Percentiles rank a stretch among this genome's conserved stretches.
These are phyloP conservation scores for Shiraia bambusicola DNA, from an alignment of 2,329 filamentous ascomycete genomes.

Conservation along the genomic window DNA sequence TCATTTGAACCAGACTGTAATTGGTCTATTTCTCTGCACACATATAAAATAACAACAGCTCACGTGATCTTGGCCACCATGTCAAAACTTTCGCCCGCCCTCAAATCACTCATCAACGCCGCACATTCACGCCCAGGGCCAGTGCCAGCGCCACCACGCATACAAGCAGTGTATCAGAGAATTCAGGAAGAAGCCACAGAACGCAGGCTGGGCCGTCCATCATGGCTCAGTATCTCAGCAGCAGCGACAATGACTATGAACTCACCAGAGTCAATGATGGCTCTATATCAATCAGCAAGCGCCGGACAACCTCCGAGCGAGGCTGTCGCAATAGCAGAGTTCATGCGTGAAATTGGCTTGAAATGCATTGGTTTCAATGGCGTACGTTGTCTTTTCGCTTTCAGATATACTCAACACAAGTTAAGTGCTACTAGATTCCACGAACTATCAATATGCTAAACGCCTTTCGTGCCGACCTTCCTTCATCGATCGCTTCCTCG, in stretches of 20 bases:
- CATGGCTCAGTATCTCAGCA: slow-evolving; percentile 51
- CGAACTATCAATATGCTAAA: slow-evolving; percentile 81
- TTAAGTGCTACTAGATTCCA: slow-evolving; percentile 66
- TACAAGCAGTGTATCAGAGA: slow-evolving; percentile 33
- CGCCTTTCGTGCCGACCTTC: slow-evolving; percentile 66
- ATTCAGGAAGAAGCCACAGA: slow-evolving; percentile 37
- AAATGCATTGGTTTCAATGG: slow-evolving; percentile 81
- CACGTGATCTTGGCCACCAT: slow-evolving; percentile 16
- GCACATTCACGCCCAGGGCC: slow-evolving; percentile 39
- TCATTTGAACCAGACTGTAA: no score
- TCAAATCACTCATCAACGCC: slow-evolving; percentile 41
- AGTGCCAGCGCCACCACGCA: slow-evolving; percentile 35
- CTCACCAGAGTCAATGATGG: slow-evolving; percentile 71
- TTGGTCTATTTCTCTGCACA: no score
- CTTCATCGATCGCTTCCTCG: slow-evolving; percentile 53
- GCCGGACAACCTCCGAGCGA: slow-evolving; percentile 29
- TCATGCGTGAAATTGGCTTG: slow-evolving; percentile 73
- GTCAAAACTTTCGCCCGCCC: slow-evolving; percentile 40
- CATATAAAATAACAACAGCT: no score
- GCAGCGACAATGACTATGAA: slow-evolving; percentile 86
- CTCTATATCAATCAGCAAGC: slow-evolving; percentile 55
- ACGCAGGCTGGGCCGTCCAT: slow-evolving; percentile 34
- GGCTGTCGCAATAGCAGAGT: slow-evolving; percentile 60
- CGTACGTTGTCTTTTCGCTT: slow-evolving; percentile 21
- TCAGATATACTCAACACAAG: neutral